Base-by-base conservation (phyloP, 129 eudicot species). In the Sambucus nigra region DNA sequence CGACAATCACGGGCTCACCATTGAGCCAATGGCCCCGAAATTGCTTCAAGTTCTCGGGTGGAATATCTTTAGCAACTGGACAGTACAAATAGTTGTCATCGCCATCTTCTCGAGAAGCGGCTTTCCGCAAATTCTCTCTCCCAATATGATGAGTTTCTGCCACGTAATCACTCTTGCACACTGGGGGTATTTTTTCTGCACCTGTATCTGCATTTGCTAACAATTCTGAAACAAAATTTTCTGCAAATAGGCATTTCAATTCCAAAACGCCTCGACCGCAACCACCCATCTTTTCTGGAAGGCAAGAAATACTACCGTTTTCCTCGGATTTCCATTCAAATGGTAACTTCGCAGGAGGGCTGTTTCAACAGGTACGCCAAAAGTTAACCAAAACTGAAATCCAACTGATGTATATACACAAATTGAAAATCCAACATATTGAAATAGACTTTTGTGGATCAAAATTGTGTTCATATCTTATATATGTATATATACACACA, bases 261-360 rank as follows among this genome's bases (percentile, higher is more conserved):
- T 67, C 81, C 27, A 87, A 64, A 54, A 35, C 33, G 20, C 74
- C 72, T 25, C 35, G 38, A 40, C 94, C 89, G 64, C 94, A 87
- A 19, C 96, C 94, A 25, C 81, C 88, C 65, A 62, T 25, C 19
- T 59, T 51, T 47, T 51, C 3, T 25, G 88, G 89, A 15, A 89
- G 86, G 57, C 96, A 83, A 1, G 83, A 86, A 38, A 87, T 79
- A 41, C 69, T 71, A 39, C 96, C 94, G 60, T 64, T 65, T 12
- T 69, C 79, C n/a, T 52, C 33, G 50, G 73, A 68, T 70, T 71
- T 83, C 96, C 94, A 83, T 19, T 71, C 86, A 55, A 60, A 49
- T 15, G 55, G 61, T 53, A 18, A 6, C 51, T 62, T 52, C 15
- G 31, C 55, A 57, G 17, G 57, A 33, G 33, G 27, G 18, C n/a